These are phyloP conservation scores for Aspergillus nanangensis DNA, from an alignment of 495 filamentous ascomycete species.

Conservation along the genomic window DNA sequence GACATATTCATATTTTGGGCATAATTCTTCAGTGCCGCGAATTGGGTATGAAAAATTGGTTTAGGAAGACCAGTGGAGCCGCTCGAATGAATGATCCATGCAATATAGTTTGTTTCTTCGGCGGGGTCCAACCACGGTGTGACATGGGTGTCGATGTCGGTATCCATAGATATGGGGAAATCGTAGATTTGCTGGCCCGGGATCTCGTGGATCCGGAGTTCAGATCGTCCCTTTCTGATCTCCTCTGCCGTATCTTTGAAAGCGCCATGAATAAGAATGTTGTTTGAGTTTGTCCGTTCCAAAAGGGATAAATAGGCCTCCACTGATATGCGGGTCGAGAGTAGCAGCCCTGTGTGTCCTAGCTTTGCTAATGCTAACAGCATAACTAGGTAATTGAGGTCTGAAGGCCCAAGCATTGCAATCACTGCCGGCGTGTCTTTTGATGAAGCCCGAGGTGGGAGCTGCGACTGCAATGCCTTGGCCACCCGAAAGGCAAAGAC, in stretches of 20 bases:
- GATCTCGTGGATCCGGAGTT: constrained; percentile 12
- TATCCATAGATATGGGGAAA: constrained; percentile 9
- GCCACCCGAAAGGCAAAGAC: constrained; percentile 27
- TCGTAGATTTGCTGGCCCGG: constrained; percentile 14
- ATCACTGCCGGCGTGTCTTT: constrained; percentile 30
- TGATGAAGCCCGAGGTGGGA: constrained; percentile 17
- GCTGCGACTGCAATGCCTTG: constrained; percentile 11
- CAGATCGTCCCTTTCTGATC: constrained; percentile 14
- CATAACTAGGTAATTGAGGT: constrained; percentile 37
- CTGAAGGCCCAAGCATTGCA: constrained; percentile 32
- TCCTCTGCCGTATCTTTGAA: constrained; percentile 20
- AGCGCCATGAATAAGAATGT: constrained; percentile 24
- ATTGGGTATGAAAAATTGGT: constrained; percentile 38
- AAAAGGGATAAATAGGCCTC: constrained; percentile 38
- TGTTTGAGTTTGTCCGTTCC: constrained; percentile 28
- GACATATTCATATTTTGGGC: constrained; percentile 24
- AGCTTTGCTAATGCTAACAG: constrained; percentile 36
- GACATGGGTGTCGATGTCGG: constrained; percentile 15
- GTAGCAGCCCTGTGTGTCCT: constrained; percentile 38
- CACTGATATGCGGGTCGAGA: constrained; percentile 37
- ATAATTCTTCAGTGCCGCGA: constrained; percentile 29
- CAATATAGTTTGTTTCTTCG: constrained; percentile 26
- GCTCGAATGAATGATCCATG: constrained; percentile 53
- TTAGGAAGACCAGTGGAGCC: constrained; percentile 60
- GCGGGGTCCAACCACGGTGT: constrained; percentile 13